Percentiles rank a stretch among this genome's conserved stretches.
phyloP scores from a whole-genome alignment of 139 green algal species.

The Tetradesmus obliquus region DNA sequence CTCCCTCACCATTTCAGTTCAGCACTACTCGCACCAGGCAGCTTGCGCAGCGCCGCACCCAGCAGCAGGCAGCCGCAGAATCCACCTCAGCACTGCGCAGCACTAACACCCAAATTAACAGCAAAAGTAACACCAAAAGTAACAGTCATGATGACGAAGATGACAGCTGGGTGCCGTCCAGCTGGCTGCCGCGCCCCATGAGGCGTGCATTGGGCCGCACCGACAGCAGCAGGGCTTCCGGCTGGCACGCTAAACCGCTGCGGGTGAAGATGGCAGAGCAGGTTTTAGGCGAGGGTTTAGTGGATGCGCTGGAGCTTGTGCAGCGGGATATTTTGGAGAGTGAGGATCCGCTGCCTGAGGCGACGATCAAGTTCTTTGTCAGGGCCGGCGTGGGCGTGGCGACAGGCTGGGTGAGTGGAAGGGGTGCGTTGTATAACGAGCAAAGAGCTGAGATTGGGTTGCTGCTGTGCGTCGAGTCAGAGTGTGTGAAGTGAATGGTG shows the following conservation, averaged over 20 bases:
- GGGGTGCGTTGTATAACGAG: background rate
- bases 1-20: background rate
- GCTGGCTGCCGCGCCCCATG: background rate
- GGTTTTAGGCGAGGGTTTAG: conserved; percentile 7
- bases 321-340: conserved; percentile 10
- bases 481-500: background rate
- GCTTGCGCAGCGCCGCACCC: background rate
- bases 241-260: conserved; percentile 3
- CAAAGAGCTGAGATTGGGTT: too few relatives aligned
- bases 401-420: conserved; percentile 32
- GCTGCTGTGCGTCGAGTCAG: background rate
- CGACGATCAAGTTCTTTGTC: conserved; percentile 39
- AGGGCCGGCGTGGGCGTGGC: background rate
- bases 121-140: background rate
- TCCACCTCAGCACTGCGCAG: background rate
- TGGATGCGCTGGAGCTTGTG: conserved; percentile 16
- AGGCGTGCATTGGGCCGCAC: background rate
- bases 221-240: background rate
- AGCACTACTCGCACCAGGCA: background rate
- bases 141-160: background rate
- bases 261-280: conserved; percentile 13
- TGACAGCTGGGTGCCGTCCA: background rate
- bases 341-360: conserved; percentile 15
- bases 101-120: background rate
- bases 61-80: background rate